Evolutionary conservation across 106 monocot genomes (phyloP), one percentile per base, ranked within the genome.

Genomic region (Cymbidium sinense): DNA sequence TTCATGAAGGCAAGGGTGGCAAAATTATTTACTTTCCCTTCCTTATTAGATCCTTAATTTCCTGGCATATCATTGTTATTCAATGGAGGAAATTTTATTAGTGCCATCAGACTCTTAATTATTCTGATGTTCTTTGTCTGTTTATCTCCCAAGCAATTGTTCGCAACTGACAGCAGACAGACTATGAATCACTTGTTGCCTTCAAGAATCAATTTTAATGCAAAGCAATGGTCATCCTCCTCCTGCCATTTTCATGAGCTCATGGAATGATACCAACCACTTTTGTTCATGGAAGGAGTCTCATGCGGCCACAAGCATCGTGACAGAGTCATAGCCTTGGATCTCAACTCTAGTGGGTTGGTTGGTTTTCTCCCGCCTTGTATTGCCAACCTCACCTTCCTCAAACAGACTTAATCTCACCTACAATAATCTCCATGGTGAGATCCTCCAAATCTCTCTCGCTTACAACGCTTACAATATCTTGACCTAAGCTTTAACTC

Each of bases 241-340:
- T n/a, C 11, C 61, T 25, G 27, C 61, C 9, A 10, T 25, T 62
- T 27, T 47, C 47, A 13, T 15, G 23, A 62, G 61, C 35, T 86
- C 89, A 0, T 89, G 86, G 89, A 86, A 81, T 70, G 50, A 69
- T 2, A 74, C 81, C 54, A 54, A 74, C 73, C 34, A 43, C 29
- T 67, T 81, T 80, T 91, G 91, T 82, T 33, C 41, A 31, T 91
- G 88, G 21, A 0, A 4, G 88, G 91, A 2, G 79, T 91, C 70
- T 20, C 61, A 4, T 91, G 91, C 47, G 74, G 41, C 35, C 47
- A 19, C 7, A 23, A 21, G 1, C 39, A 78, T 3, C 70, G 43
- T 5, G 36, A 35, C 5, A 50, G 78, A 19, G 84, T 88, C 52
- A 73, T 54, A 1, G 73, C 77, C 2, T 75, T 90, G 65, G 34